Evolutionary conservation across 2,329 filamentous ascomycete genomes (phyloP), one percentile per base, ranked within the genome.

Genomic region (Aschersonia sp.): DNA sequence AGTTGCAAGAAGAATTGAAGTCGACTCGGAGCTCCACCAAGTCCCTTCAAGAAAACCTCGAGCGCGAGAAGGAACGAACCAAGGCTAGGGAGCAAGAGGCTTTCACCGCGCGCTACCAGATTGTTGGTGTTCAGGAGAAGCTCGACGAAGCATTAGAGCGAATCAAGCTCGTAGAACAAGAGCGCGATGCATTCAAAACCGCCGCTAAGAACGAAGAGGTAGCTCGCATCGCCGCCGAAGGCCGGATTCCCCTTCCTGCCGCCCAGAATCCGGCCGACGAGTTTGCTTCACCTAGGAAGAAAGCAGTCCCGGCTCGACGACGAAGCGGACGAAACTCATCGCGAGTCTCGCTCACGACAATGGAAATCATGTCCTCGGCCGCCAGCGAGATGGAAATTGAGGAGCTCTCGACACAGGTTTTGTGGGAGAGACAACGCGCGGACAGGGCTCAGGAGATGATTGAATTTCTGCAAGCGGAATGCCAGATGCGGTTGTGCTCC

Each of bases 381-480:
- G 65, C 70, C 52, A 76, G 68, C 52, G 75, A 79, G 54, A 65
- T 69, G n/a, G 76, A 79, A 55, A 72, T 79, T 35, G 75, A 79
- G 43, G 73, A 79, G 54, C 63, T 79, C 41, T 67, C 66, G 1
- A 65, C 65, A 5, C 64, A 75, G 47, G 68, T 75, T 57, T 66
- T 72, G 49, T 79, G 75, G 73, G 76, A 77, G 62, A 67, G 75
- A 65, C 74, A 77, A 58, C 71, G 81, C 47, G 81, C 83, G 8
- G 73, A 83, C 52, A 75, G 82, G 6, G 82, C 84, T 0, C 71
- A 83, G 52, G 84, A 87, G 51, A 77, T 84, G 57, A 71, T 87
- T 44, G 82, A 88, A 33, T 89, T 87, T 62, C 69, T 89, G 59
- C 78, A 85, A 58, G 75, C 83, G 47, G 85, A 90, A 60, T 87